These are phyloP conservation scores for Rutstroemia sp. DNA, from an alignment of 2,329 filamentous ascomycete species.

Conservation along the genomic window DNA sequence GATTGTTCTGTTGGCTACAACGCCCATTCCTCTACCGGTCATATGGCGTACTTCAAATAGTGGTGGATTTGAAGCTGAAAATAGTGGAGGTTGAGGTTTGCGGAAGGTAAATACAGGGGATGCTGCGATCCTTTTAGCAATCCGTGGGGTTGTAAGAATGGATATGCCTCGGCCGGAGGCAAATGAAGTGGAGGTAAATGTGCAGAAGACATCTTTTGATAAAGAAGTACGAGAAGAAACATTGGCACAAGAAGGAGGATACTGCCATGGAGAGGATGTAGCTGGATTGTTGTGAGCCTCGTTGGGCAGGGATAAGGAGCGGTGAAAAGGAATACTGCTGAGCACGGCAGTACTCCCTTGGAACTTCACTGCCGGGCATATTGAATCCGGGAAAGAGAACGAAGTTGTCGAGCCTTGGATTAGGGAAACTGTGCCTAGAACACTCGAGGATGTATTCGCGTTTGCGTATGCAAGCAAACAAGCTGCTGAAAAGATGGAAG, in stretches of 20 bases:
- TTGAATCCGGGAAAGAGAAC: not conserved
- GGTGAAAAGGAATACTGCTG: not conserved
- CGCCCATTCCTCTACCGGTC: slow-evolving; percentile 14
- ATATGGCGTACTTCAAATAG: slow-evolving; percentile 12
- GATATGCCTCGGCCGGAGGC: slow-evolving; percentile 24
- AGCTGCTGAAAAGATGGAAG: not conserved
- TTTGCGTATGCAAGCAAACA: not conserved
- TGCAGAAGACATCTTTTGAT: slow-evolving; percentile 13
- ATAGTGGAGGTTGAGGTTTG: not conserved
- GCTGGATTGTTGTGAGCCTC: not conserved
- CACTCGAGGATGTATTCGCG: not conserved
- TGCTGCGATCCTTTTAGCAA: slow-evolving; percentile 15
- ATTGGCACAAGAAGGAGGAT: not conserved
- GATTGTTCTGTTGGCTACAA: slow-evolving; percentile 17
- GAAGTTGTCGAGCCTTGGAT: not conserved
- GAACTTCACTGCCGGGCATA: not conserved
- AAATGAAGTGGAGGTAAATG: slow-evolving; percentile 24
- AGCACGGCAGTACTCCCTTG: not conserved
- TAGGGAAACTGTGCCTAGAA: not conserved
- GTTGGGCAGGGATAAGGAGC: not conserved
- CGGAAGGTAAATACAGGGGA: slow-evolving; percentile 17
- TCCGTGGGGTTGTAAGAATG: slow-evolving; percentile 20
- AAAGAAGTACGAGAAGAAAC: not conserved
- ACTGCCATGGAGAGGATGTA: not conserved
- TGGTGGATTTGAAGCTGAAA: not conserved